phyloP scores from a whole-genome alignment of 2,329 filamentous ascomycete genomes.

The Fusarium incarnatum region DNA sequence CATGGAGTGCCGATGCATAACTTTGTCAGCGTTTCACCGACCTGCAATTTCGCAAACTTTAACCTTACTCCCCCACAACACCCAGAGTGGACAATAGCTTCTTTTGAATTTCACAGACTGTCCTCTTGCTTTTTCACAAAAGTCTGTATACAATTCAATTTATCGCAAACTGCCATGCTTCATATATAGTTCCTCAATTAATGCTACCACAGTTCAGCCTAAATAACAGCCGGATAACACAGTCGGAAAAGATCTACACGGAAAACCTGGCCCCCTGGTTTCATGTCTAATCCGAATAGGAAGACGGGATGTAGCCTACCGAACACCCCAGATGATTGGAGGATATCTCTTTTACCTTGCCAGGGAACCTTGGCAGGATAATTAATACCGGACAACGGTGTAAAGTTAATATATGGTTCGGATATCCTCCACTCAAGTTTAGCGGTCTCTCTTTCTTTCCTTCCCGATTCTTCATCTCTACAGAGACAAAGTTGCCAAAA shows the following conservation, averaged over 20 bases:
- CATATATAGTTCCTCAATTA: not conserved
- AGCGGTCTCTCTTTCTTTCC: too few relatives aligned
- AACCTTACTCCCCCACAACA: not conserved
- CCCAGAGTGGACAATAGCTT: not conserved
- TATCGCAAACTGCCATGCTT: not conserved
- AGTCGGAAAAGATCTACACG: constrained; percentile 20
- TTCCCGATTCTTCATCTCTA: too few relatives aligned
- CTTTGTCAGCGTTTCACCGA: not conserved
- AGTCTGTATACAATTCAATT: not conserved
- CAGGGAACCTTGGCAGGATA: not conserved
- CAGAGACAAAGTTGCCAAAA: not conserved
- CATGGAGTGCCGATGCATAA: not conserved
- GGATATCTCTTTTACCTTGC: constrained; percentile 11
- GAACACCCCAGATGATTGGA: not conserved
- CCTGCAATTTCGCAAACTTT: not conserved
- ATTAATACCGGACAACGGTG: not conserved
- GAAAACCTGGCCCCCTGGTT: constrained; percentile 3
- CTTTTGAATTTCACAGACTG: not conserved
- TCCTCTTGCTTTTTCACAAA: not conserved
- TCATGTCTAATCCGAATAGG: constrained; percentile 17
- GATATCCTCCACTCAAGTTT: not conserved
- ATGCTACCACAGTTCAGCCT: constrained; percentile 3
- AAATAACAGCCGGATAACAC: constrained; percentile 1
- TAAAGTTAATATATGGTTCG: not conserved
- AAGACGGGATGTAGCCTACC: constrained; percentile 5